Conservation (phyloP, 257 asterid genomes). For the Apocynum venetum region DNA sequence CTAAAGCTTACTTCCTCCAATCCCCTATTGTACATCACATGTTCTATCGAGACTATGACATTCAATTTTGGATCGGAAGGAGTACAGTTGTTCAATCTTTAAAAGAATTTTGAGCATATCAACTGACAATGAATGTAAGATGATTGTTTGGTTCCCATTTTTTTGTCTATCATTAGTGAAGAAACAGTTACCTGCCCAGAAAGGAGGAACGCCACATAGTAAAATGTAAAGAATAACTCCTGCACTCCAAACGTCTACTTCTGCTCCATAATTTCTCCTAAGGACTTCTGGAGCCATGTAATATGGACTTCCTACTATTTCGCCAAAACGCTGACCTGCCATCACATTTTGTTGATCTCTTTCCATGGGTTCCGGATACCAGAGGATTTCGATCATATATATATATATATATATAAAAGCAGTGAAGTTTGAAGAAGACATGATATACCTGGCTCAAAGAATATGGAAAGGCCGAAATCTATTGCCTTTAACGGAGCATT, state of each 20-base stretch:
- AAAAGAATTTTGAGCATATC: too few relatives aligned
- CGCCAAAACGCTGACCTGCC: slow-evolving; percentile 63
- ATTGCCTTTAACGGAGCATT: slow-evolving; percentile 70
- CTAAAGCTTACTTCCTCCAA: background rate
- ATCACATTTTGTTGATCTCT: background rate
- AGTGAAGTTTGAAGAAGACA: background rate
- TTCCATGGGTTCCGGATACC: background rate
- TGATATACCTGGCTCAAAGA: slow-evolving; percentile 57
- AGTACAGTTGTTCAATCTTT: too few relatives aligned
- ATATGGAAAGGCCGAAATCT: slow-evolving; percentile 84
- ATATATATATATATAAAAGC: too few relatives aligned
- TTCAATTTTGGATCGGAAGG: too few relatives aligned
- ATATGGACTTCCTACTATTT: slow-evolving; percentile 90
- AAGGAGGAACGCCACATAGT: slow-evolving; percentile 87
- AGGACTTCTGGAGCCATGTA: slow-evolving; percentile 96
- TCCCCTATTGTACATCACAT: too few relatives aligned
- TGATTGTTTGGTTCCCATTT: too few relatives aligned
- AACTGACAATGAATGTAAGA: too few relatives aligned
- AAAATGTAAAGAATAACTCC: slow-evolving; percentile 88
- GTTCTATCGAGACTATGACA: too few relatives aligned
- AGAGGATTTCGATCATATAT: too few relatives aligned
- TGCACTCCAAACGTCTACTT: slow-evolving; percentile 80
- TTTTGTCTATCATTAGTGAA: background rate
- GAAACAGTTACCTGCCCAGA: slow-evolving; percentile 71
- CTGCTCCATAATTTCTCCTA: slow-evolving; percentile 62